These are phyloP conservation scores for Cynara cardunculus DNA, from an alignment of 129 eudicot genomes.

Conservation along the genomic window DNA sequence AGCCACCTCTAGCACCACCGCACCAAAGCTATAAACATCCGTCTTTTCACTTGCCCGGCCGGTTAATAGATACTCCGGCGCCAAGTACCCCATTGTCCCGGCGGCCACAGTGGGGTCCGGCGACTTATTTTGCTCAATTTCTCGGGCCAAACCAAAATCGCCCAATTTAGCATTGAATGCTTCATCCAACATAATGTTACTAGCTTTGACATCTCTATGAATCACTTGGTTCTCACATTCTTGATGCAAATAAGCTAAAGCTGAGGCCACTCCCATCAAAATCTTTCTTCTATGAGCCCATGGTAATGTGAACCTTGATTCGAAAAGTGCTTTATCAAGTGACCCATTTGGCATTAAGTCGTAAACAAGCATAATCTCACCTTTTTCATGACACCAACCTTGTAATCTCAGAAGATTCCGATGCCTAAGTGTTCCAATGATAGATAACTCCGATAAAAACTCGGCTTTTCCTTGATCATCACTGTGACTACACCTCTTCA, in stretches of 20 bases:
- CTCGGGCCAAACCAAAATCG: slow-evolving; percentile 83
- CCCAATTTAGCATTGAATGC: slow-evolving; percentile 81
- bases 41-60: slow-evolving; percentile 89
- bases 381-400: slow-evolving; percentile 95
- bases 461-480: slow-evolving; percentile 75
- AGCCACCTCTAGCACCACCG: slow-evolving; percentile 86
- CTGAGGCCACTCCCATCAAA: slow-evolving; percentile 78
- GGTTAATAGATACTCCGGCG: slow-evolving; percentile 78
- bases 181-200: slow-evolving; percentile 88
- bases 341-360: slow-evolving; percentile 93
- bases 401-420: slow-evolving; percentile 74
- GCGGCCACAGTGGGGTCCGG: slow-evolving; percentile 92
- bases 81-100: slow-evolving; percentile 93
- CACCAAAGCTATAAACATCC: slow-evolving; percentile 86
- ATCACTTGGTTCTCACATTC: slow-evolving; percentile 89
- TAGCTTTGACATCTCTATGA: slow-evolving; percentile 79
- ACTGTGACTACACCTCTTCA: slow-evolving; percentile 70
- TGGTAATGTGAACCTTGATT: slow-evolving; percentile 53
- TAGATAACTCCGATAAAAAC: slow-evolving; percentile 79
- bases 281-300: slow-evolving; percentile 71
- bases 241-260: slow-evolving; percentile 81
- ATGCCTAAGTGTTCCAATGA: slow-evolving; percentile 85
- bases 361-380: slow-evolving; percentile 73
- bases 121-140: slow-evolving; percentile 67
- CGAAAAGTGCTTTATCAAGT: slow-evolving; percentile 82